Evolutionary conservation across 2,329 filamentous ascomycete species (phyloP).

Genomic region (Aspergillus sp.): DNA sequence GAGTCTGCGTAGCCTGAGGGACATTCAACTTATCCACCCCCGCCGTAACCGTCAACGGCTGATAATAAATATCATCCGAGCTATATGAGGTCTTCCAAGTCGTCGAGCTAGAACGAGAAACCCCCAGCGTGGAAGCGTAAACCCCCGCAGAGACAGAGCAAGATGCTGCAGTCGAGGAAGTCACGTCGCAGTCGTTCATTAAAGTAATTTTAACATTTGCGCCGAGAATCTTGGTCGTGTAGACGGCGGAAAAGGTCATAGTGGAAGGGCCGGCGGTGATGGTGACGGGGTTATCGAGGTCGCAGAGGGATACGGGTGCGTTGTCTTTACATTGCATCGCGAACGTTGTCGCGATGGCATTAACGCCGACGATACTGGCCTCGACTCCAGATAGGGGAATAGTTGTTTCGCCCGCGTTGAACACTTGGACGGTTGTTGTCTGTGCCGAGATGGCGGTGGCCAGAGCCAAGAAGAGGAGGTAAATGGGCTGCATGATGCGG

Average conservation of each 20-base stretch:
- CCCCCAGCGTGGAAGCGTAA: neutral
- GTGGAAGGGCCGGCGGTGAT: conserved; percentile 16
- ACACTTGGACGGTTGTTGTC: conserved; percentile 9
- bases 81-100: neutral
- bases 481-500: too few relatives aligned
- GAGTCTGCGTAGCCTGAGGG: neutral
- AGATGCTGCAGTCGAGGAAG: conserved; percentile 8
- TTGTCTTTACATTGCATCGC: conserved; percentile 8
- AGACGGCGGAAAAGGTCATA: conserved; percentile 7
- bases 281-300: conserved; percentile 8
- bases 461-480: neutral
- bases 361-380: conserved; percentile 12
- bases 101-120: conserved; percentile 2
- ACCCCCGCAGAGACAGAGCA: conserved; percentile 7
- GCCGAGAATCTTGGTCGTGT: conserved; percentile 2
- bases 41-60: neutral
- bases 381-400: conserved; percentile 1
- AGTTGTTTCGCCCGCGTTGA: conserved; percentile 5
- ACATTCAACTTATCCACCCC: neutral
- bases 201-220: conserved; percentile 5
- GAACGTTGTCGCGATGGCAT: conserved; percentile 12
- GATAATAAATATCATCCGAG: neutral
- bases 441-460: conserved; percentile 2
- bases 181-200: conserved; percentile 11
- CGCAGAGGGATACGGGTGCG: conserved; percentile 2